These are phyloP conservation scores for Pterocarpus macrocarpus DNA, from an alignment of 306 rosid genomes.

Conservation along the genomic window DNA sequence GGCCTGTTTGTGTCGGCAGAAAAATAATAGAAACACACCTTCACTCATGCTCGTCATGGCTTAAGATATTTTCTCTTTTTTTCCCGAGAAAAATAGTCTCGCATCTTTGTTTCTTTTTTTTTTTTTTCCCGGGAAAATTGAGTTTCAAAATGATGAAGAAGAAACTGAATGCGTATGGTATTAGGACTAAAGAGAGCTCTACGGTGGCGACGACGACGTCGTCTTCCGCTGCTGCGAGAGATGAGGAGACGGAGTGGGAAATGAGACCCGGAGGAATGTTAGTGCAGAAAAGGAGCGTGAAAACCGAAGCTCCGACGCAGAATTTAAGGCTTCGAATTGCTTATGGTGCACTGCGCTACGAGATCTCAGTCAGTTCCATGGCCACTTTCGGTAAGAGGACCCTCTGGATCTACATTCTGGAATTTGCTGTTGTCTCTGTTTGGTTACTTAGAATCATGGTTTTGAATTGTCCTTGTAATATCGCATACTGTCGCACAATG, in stretches of 20 bases:
- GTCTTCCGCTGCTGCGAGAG: slow-evolving; percentile 27
- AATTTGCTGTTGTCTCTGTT: slow-evolving; percentile 27
- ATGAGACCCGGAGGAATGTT: slow-evolving; percentile 91
- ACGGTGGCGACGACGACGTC: slow-evolving; percentile 35
- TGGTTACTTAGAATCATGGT: slow-evolving; percentile 31
- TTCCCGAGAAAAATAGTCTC: slow-evolving; percentile 31
- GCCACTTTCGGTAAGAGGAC: slow-evolving; percentile 70
- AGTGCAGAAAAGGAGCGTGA: slow-evolving; percentile 66
- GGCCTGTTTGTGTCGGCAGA: slow-evolving; percentile 64
- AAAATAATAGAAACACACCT: slow-evolving; percentile 12
- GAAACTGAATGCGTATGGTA: slow-evolving; percentile 40
- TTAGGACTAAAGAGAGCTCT: slow-evolving; percentile 26
- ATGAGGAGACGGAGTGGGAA: slow-evolving; percentile 68
- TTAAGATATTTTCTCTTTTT: slow-evolving; percentile 44
- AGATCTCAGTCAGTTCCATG: slow-evolving; percentile 68
- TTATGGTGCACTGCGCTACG: slow-evolving; percentile 67
- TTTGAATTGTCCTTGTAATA: too few relatives aligned
- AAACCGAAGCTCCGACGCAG: slow-evolving; percentile 43
- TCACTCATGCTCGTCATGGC: not conserved
- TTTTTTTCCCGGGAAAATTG: slow-evolving; percentile 35
- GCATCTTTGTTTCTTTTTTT: not conserved
- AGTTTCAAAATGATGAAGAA: slow-evolving; percentile 59
- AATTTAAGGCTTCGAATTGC: slow-evolving; percentile 67
- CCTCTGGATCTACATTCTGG: not conserved
- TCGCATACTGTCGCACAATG: too few relatives aligned